phyloP scores from a whole-genome alignment of 345 rosid species.

The Schrenkiella parvula region DNA sequence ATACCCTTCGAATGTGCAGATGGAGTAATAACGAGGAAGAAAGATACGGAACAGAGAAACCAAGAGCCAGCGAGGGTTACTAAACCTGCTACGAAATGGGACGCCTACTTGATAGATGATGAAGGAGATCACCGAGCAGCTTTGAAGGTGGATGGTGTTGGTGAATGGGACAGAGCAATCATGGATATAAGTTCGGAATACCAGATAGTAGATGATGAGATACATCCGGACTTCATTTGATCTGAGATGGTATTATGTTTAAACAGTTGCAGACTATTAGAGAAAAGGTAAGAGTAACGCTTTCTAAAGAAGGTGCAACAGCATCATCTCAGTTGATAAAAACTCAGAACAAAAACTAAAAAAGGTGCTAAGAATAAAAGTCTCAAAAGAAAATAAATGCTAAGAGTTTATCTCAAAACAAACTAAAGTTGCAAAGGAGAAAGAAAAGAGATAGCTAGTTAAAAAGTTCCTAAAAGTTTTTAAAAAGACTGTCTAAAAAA shows the following conservation, averaged over 20 bases:
- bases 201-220: constrained; percentile 59
- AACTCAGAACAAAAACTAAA: background rate
- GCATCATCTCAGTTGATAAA: no score
- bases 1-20: background rate
- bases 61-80: background rate
- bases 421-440: constrained; percentile 8
- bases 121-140: background rate
- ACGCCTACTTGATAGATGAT: constrained; percentile 35
- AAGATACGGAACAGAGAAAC: background rate
- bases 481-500: constrained; percentile 7
- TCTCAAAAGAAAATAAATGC: background rate
- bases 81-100: constrained; percentile 44
- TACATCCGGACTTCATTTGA: constrained; percentile 64
- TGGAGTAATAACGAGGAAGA: background rate
- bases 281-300: background rate
- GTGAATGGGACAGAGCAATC: constrained; percentile 12
- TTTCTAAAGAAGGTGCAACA: background rate
- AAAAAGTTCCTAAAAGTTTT: constrained; percentile 1
- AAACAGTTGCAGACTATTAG: background rate
- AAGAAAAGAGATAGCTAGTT: background rate
- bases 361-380: background rate
- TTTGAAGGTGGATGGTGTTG: constrained; percentile 14
- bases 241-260: background rate
- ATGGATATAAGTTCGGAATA: constrained; percentile 23
- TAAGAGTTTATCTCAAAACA: background rate